Conservation (phyloP, 768 basidiomycete species). For the Xerocomellus amylosporus region DNA sequence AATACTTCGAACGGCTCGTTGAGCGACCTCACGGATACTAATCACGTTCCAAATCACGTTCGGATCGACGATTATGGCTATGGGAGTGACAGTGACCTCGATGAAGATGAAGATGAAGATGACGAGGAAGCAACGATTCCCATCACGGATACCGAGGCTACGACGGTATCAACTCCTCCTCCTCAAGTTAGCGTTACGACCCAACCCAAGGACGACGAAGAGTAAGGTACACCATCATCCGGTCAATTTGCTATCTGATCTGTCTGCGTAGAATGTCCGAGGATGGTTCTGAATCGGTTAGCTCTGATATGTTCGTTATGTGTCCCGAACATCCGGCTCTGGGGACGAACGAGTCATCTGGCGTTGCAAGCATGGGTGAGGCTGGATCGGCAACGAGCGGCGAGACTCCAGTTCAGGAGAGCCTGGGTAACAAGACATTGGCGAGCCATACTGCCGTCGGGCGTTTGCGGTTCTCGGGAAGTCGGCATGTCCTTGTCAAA, state of each 20-base stretch:
- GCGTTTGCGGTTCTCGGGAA: constrained; percentile 10
- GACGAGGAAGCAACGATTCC: constrained; percentile 4
- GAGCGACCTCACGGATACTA: constrained; percentile 9
- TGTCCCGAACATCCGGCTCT: constrained; percentile 3
- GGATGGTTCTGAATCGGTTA: constrained; percentile 9
- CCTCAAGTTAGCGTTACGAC: neutral
- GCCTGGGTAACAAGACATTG: neutral
- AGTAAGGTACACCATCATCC: neutral
- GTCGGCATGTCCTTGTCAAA: constrained; percentile 24
- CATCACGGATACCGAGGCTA: neutral
- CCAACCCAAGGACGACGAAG: constrained; percentile 5
- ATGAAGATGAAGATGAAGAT: constrained; percentile 23
- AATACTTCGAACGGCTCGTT: constrained; percentile 8
- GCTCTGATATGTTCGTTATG: constrained; percentile 22
- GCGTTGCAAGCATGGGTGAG: neutral
- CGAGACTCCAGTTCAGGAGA: neutral
- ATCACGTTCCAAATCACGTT: constrained; percentile 4
- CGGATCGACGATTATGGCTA: constrained; percentile 28
- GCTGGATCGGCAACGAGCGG: neutral
- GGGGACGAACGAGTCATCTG: neutral
- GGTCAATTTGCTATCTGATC: neutral
- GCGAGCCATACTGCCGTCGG: neutral
- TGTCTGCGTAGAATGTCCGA: constrained; percentile 7
- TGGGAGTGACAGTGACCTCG: constrained; percentile 35
- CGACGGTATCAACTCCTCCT: neutral